These are phyloP conservation scores for Pseudognaphalium luteoalbum DNA, from an alignment of 129 eudicot genomes.

Conservation along the genomic window DNA sequence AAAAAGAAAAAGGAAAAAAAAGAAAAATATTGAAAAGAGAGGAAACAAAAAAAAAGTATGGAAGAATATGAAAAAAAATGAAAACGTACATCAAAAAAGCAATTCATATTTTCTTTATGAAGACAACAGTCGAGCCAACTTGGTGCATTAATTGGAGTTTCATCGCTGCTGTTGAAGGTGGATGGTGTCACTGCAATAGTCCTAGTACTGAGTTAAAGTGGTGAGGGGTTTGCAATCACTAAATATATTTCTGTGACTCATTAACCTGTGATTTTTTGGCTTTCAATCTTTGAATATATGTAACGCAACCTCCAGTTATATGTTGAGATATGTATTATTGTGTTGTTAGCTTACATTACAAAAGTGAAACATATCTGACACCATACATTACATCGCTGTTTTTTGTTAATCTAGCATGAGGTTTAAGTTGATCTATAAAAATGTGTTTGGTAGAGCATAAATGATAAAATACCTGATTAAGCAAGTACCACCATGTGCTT, in stretches of 20 bases:
- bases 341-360: background rate
- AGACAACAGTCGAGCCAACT: background rate
- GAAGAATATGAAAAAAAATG: background rate
- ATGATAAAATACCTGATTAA: no score
- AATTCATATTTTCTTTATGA: background rate
- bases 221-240: background rate
- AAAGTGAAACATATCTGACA: background rate
- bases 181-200: background rate
- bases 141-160: background rate
- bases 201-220: background rate
- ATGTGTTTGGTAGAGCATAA: background rate
- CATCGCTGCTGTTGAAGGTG: background rate
- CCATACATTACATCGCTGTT: background rate
- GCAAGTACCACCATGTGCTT: background rate
- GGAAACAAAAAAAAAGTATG: background rate
- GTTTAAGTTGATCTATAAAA: background rate
- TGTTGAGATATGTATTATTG: background rate
- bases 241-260: background rate
- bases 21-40: background rate
- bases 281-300: background rate
- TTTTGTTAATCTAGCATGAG: background rate
- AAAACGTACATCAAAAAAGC: background rate
- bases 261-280: background rate
- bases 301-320: background rate
- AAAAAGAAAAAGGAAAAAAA: slow-evolving; percentile 8